These are phyloP conservation scores for Candida insectorum DNA, from an alignment of 805 yeast species.

Conservation along the genomic window DNA sequence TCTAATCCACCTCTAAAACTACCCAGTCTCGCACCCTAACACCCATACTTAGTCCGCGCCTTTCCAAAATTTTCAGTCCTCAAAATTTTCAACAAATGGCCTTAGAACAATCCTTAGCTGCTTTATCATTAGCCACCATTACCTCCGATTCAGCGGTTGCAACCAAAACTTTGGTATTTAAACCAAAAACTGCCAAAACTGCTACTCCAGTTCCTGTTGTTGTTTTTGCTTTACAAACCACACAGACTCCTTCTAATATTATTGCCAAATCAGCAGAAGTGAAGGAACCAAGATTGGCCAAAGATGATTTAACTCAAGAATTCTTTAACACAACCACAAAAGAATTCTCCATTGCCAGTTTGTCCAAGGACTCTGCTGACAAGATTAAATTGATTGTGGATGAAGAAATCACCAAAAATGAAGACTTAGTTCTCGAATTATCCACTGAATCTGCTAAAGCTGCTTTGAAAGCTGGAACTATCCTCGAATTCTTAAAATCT, in stretches of 20 bases:
- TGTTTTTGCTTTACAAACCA: constrained; percentile 69
- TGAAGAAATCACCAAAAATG: constrained; percentile 39
- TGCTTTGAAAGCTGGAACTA: constrained; percentile 43
- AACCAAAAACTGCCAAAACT: constrained; percentile 85
- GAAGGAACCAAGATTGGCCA: constrained; percentile 87
- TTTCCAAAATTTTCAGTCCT: constrained; percentile 4
- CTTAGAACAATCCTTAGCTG: constrained; percentile 63
- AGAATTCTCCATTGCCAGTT: constrained; percentile 58
- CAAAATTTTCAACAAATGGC: constrained; percentile 42
- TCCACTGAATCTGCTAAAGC: constrained; percentile 54
- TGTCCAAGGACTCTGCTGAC: constrained; percentile 43
- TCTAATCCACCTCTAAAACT: background rate
- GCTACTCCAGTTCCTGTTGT: constrained; percentile 77
- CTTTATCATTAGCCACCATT: constrained; percentile 59
- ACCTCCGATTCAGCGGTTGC: constrained; percentile 48
- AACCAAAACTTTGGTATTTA: constrained; percentile 78
- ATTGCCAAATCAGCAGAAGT: constrained; percentile 66
- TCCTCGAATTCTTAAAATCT: constrained; percentile 44
- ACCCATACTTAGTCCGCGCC: constrained; percentile 1
- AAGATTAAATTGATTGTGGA: constrained; percentile 63
- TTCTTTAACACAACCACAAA: constrained; percentile 57
- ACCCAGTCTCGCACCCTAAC: background rate
- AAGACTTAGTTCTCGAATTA: constrained; percentile 38
- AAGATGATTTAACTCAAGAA: constrained; percentile 69
- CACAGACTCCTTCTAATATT: constrained; percentile 63